These are phyloP conservation scores for Xylaria digitata DNA, from an alignment of 2,329 filamentous ascomycete species.

Conservation along the genomic window DNA sequence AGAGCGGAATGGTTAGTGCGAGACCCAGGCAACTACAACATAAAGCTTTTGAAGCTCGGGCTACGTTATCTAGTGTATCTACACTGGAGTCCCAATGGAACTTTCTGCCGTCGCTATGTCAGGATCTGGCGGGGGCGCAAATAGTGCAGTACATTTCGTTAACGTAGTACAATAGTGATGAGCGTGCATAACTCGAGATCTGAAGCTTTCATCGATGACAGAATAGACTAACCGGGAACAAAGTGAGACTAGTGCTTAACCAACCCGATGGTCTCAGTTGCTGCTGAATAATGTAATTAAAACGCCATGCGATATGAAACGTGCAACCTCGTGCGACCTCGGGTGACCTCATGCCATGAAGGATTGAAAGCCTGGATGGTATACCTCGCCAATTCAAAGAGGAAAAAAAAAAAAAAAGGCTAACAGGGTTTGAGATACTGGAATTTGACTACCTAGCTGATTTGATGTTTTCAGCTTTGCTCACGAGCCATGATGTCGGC, in stretches of 20 bases:
- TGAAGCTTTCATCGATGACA: not conserved
- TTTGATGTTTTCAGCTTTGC: not conserved
- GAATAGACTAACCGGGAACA: not conserved
- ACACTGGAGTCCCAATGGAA: too few species aligned
- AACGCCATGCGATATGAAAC: constrained; percentile 6
- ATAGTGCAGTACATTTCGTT: too few species aligned
- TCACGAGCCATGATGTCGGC: not conserved
- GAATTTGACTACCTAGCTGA: not conserved
- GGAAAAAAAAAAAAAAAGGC: not conserved
- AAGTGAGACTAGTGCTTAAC: not conserved
- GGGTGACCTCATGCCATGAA: constrained; percentile 10
- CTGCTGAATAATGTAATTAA: not conserved
- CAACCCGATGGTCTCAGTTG: not conserved
- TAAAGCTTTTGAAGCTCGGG: too few species aligned
- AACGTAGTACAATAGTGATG: too few species aligned
- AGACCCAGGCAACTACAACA: too few species aligned
- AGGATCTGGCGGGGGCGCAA: too few species aligned
- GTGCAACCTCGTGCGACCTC: constrained; percentile 12
- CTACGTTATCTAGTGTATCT: too few species aligned
- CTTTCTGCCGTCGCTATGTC: too few species aligned
- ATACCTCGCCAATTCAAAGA: not conserved
- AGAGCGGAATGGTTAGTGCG: too few species aligned
- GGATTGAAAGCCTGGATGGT: not conserved
- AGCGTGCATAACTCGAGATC: not conserved
- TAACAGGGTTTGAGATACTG: not conserved